These are phyloP conservation scores for Dalbergia cultrata DNA, from an alignment of 306 rosid genomes.

Conservation along the genomic window DNA sequence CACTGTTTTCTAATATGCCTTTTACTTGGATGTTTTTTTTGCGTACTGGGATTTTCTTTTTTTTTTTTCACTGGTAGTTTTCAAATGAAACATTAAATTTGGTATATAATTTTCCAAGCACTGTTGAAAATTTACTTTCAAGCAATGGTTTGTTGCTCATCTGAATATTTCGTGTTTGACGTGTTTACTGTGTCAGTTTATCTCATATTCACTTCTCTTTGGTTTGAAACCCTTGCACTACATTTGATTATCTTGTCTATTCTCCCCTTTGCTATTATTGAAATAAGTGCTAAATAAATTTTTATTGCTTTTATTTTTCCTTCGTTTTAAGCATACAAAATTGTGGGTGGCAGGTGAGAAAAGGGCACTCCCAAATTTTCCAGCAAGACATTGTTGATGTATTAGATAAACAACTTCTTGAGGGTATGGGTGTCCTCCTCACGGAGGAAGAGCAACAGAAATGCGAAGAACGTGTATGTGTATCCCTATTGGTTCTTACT, in stretches of 20 bases:
- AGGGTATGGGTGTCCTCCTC: conserved; percentile 99
- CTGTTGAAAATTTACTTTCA: conserved; percentile 2
- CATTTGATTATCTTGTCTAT: background rate
- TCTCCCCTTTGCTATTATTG: conserved; percentile 28
- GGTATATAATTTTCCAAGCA: background rate
- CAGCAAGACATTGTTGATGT: conserved; percentile 90
- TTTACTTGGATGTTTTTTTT: background rate
- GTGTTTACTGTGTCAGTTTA: background rate
- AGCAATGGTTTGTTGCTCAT: conserved; percentile 12
- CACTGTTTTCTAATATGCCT: conserved; percentile 8
- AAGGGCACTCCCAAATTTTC: conserved; percentile 75
- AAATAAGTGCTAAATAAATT: background rate
- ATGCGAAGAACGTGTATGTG: conserved; percentile 84
- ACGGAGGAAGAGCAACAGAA: conserved; percentile 97
- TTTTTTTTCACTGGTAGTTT: background rate
- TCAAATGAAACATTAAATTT: background rate
- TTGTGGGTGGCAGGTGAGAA: conserved; percentile 78
- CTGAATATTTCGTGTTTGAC: conserved; percentile 28
- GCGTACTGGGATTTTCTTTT: background rate
- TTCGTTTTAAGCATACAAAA: conserved; percentile 19
- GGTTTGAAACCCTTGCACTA: background rate
- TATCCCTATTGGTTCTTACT: conserved; percentile 21
- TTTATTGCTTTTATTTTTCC: conserved; percentile 15
- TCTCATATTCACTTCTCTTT: conserved; percentile 10
- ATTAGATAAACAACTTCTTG: conserved; percentile 94